A percentile compares a stretch with the other conserved stretches of the same genome.
Conservation (phyloP, 768 basidiomycete genomes). For the Leccinum broughii region DNA sequence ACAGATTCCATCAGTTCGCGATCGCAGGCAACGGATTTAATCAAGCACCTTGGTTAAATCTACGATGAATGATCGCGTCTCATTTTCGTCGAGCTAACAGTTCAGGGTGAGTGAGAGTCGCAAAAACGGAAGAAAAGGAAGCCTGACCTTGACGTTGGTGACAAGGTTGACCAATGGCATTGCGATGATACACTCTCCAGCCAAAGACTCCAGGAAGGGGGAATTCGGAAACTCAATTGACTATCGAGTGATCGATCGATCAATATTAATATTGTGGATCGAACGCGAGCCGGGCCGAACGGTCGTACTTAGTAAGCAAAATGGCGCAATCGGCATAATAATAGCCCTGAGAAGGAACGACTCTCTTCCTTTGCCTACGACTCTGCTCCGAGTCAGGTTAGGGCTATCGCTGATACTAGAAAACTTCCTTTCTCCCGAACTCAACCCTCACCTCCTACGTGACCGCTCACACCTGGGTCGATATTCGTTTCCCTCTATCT, state of each 20-base stretch:
- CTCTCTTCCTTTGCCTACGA: too few relatives aligned
- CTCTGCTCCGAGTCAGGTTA: too few relatives aligned
- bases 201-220: not conserved
- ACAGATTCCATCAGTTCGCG: not conserved
- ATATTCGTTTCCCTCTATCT: too few relatives aligned
- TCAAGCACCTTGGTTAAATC: constrained; percentile 4
- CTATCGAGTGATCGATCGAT: not conserved
- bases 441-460: too few relatives aligned
- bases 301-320: too few relatives aligned
- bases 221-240: not conserved
- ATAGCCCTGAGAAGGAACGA: too few relatives aligned
- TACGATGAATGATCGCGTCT: constrained; percentile 1
- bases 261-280: not conserved
- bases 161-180: constrained; percentile 39
- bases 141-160: constrained; percentile 36
- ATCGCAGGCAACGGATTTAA: not conserved
- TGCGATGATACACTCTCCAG: not conserved
- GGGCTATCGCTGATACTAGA: too few relatives aligned
- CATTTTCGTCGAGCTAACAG: constrained; percentile 5
- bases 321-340: too few relatives aligned
- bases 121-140: not conserved
- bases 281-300: too few relatives aligned
- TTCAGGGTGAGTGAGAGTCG: not conserved
- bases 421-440: too few relatives aligned
- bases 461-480: too few relatives aligned